A percentile compares a stretch with the other conserved stretches of the same genome.
phyloP scores from a whole-genome alignment of 2,329 filamentous ascomycete species.

The Epichloe sp. region DNA sequence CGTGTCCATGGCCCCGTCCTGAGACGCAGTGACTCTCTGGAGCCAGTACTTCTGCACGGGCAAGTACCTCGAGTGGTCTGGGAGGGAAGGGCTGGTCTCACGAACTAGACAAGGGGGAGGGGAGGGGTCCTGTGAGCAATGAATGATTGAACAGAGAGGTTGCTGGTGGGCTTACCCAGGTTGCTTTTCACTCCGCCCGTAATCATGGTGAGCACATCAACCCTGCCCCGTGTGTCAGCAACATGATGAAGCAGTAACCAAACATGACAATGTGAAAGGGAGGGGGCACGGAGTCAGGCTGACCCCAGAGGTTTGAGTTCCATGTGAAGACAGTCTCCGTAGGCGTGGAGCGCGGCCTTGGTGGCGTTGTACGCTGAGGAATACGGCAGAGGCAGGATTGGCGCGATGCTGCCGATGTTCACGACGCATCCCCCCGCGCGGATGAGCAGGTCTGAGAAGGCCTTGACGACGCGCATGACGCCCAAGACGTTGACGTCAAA shows the following conservation, averaged over 20 bases:
- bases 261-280: too few species aligned
- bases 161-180: conserved; percentile 3
- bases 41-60: conserved; percentile 8
- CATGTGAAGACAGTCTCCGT: conserved; percentile 10
- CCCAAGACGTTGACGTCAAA: conserved; percentile 32
- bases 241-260: too few species aligned
- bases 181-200: conserved; percentile 9
- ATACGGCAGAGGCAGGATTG: conserved; percentile 10
- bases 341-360: conserved; percentile 13
- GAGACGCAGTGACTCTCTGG: conserved; percentile 3
- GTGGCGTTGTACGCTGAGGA: conserved; percentile 11
- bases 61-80: conserved; percentile 6
- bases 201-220: conserved; percentile 9
- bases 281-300: not conserved
- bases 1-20: conserved; percentile 5
- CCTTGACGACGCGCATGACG: conserved; percentile 12
- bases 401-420: conserved; percentile 14
- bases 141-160: too few species aligned
- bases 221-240: conserved; percentile 1
- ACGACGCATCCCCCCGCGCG: conserved; percentile 11
- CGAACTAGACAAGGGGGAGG: conserved; percentile 1
- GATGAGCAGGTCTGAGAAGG: conserved; percentile 11
- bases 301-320: conserved; percentile 13
- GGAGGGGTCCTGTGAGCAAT: not conserved
- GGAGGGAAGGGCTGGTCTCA: conserved; percentile 5